These are phyloP conservation scores for Aspergillus novoparasiticus DNA, from an alignment of 2,329 filamentous ascomycete genomes.

Conservation along the genomic window DNA sequence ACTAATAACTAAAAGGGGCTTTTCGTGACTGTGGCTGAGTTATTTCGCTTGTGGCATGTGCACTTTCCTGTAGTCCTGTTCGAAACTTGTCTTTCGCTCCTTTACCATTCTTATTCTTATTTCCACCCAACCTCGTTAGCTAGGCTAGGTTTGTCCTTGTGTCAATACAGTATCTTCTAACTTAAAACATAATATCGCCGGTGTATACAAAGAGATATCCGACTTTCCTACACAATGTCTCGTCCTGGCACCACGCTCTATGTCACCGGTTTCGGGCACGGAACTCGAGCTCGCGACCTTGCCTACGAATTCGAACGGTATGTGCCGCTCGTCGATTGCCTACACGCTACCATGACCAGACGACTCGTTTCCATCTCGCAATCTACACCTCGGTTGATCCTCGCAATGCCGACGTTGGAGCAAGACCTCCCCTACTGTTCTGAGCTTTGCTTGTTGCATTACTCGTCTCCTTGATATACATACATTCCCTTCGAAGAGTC, in stretches of 20 bases:
- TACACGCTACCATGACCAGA: conserved; percentile 45
- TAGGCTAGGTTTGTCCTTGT: neutral
- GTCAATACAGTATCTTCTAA: neutral
- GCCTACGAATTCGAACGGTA: conserved; percentile 99
- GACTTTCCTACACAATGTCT: conserved; percentile 65
- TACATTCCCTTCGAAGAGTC: conserved; percentile 11
- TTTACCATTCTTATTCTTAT: neutral
- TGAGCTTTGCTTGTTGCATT: conserved; percentile 11
- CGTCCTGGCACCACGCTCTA: conserved; percentile 92
- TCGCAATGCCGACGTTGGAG: conserved; percentile 25
- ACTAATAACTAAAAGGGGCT: conserved; percentile 1
- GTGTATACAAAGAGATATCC: neutral
- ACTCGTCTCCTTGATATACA: conserved; percentile 6
- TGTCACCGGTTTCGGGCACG: conserved; percentile 98
- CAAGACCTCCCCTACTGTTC: conserved; percentile 15
- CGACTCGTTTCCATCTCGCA: conserved; percentile 33
- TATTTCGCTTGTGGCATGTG: conserved; percentile 3
- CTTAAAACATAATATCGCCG: neutral
- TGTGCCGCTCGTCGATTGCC: conserved; percentile 62
- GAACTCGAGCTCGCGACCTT: conserved; percentile 97
- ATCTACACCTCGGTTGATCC: conserved; percentile 37
- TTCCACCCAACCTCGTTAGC: neutral
- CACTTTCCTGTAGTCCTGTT: neutral
- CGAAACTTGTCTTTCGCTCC: conserved; percentile 1
- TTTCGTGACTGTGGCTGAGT: neutral